Evolutionary conservation across 2,329 filamentous ascomycete genomes (phyloP).

Genomic region (Stagonosporopsis vannaccii): DNA sequence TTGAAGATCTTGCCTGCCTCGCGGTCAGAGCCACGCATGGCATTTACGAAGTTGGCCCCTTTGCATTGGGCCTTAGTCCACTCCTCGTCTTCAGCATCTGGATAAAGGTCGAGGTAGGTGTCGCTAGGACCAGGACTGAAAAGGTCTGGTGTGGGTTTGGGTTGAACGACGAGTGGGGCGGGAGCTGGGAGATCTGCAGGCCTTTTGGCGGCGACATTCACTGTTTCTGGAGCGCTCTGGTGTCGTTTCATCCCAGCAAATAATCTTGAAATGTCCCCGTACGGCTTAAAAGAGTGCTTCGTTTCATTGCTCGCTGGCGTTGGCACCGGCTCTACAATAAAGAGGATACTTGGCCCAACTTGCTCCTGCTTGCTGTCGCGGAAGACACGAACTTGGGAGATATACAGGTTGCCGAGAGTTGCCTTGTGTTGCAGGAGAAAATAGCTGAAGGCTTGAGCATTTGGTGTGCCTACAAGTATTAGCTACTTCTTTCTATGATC

Average conservation of each 20-base stretch:
- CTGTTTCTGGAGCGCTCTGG: neutral
- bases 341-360: neutral
- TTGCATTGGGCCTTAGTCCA: neutral
- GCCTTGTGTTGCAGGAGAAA: slow-evolving; percentile 11
- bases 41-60: neutral
- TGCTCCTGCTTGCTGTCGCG: neutral
- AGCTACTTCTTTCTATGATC: too few relatives aligned
- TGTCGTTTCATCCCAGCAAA: neutral
- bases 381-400: slow-evolving; percentile 8
- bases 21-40: slow-evolving; percentile 5
- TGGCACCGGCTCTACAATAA: slow-evolving; percentile 11
- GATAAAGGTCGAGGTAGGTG: neutral
- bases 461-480: slow-evolving; percentile 9
- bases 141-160: neutral
- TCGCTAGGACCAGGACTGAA: neutral
- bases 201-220: neutral
- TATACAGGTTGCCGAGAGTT: slow-evolving; percentile 7
- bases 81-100: neutral
- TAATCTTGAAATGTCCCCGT: neutral
- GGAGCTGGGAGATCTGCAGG: neutral
- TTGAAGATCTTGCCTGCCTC: slow-evolving; percentile 7
- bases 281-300: neutral
- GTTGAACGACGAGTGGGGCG: neutral
- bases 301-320: neutral
- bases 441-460: slow-evolving; percentile 15